Percentiles rank a stretch among this genome's conserved stretches.
These are phyloP conservation scores for Porogramme epimiltina DNA, from an alignment of 1,284 basidiomycete genomes.

Conservation along the genomic window DNA sequence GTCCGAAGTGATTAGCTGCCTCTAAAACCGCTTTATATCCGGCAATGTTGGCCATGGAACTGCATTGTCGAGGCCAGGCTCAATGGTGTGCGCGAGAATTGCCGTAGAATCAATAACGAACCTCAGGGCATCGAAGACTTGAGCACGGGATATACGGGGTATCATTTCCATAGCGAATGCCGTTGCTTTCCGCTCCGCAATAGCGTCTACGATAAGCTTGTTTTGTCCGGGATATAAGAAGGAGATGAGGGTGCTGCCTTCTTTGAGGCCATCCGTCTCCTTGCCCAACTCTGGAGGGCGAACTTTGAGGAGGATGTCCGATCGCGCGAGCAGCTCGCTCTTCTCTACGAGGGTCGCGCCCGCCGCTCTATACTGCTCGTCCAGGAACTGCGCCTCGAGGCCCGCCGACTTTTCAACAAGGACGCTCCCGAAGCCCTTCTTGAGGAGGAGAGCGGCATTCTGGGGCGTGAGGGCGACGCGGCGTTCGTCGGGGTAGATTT, in stretches of 20 bases:
- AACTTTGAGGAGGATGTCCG: slow-evolving; percentile 84
- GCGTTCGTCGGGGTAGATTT: slow-evolving; percentile 74
- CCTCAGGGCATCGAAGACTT: slow-evolving; percentile 86
- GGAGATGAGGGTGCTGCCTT: slow-evolving; percentile 79
- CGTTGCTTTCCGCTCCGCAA: slow-evolving; percentile 65
- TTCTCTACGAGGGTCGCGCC: slow-evolving; percentile 73
- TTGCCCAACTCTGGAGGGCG: slow-evolving; percentile 66
- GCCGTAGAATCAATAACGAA: slow-evolving; percentile 29
- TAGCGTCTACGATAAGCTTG: slow-evolving; percentile 65
- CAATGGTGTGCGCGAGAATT: not conserved
- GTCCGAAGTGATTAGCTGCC: slow-evolving; percentile 83
- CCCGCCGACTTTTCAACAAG: slow-evolving; percentile 77
- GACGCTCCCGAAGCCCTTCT: slow-evolving; percentile 78
- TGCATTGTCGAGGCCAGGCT: slow-evolving; percentile 28
- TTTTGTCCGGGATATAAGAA: slow-evolving; percentile 85
- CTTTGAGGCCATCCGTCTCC: slow-evolving; percentile 62
- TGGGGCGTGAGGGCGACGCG: slow-evolving; percentile 81
- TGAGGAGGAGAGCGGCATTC: slow-evolving; percentile 70
- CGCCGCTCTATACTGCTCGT: slow-evolving; percentile 77
- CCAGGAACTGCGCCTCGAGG: slow-evolving; percentile 71
- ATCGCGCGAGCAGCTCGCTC: slow-evolving; percentile 59
- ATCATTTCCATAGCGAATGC: slow-evolving; percentile 86
- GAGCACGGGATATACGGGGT: slow-evolving; percentile 84
- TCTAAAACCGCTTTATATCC: slow-evolving; percentile 88
- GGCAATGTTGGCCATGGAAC: slow-evolving; percentile 89